These are phyloP conservation scores for Populus ilicifolia DNA, from an alignment of 345 rosid species.

Conservation along the genomic window DNA sequence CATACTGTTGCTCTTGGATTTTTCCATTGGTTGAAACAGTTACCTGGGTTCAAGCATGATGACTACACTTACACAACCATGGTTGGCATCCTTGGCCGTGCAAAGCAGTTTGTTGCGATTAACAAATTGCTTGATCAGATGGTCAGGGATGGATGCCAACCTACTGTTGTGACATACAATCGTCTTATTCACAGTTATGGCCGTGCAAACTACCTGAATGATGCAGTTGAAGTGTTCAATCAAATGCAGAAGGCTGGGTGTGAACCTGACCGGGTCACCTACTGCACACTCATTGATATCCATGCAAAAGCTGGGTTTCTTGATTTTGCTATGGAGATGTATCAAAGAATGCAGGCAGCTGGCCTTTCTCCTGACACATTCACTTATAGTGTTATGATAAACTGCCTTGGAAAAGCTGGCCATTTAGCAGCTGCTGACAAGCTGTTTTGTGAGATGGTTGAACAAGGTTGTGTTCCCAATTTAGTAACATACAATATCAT, in stretches of 20 bases:
- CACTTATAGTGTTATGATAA: constrained; percentile 87
- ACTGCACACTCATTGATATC: constrained; percentile 83
- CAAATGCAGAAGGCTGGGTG: constrained; percentile 74
- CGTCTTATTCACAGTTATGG: constrained; percentile 93
- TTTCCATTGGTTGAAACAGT: constrained; percentile 75
- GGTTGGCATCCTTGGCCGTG: constrained; percentile 91
- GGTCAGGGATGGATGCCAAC: constrained; percentile 74
- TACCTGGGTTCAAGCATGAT: constrained; percentile 75
- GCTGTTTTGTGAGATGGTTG: constrained; percentile 81
- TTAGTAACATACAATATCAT: constrained; percentile 79
- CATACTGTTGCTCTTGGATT: constrained; percentile 71
- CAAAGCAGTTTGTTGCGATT: constrained; percentile 65
- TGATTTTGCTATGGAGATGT: constrained; percentile 83
- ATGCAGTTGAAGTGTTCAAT: constrained; percentile 67
- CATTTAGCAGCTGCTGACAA: constrained; percentile 70
- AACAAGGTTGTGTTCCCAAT: constrained; percentile 80
- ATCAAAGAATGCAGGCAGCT: constrained; percentile 69
- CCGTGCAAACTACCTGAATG: constrained; percentile 76
- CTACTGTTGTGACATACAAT: constrained; percentile 85
- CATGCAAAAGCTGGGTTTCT: constrained; percentile 96
- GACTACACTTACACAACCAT: constrained; percentile 91
- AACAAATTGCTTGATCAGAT: constrained; percentile 73
- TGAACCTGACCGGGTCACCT: constrained; percentile 88
- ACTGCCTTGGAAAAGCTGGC: constrained; percentile 96
- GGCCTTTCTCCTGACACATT: constrained; percentile 92